Base-by-base conservation (phyloP, 768 basidiomycete species). In the Crassisporium funariophilum region DNA sequence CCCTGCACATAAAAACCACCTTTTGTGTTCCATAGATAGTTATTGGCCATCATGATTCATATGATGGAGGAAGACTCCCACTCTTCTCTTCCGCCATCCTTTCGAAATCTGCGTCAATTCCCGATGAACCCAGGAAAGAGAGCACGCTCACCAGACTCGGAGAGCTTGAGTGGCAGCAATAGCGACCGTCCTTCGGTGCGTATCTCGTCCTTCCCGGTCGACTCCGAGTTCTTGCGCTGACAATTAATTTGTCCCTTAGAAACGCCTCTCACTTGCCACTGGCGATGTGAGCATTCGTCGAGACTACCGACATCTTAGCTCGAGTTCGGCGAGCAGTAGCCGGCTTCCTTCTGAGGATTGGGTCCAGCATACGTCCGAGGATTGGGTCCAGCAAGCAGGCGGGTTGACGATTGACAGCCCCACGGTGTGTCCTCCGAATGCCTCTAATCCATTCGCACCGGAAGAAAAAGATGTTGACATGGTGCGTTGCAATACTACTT, bases 311-410 rank as follows among this genome's bases (percentile, higher is more conserved):
- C 50, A 49, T n/a, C 37, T 54, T 19, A 54, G 50, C 31, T 29
- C 35, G 16, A 53, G 49, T 42, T 60, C 76, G 44, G 57, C 68
- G 35, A 60, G 51, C 58, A 70, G 66, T 54, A 72, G 75, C 55
- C 63, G 73, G 20, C 67, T 73, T 33, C 63, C 68, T 13, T 75
- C 79, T 7, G 88, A 88, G 47, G 87, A 90, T 58, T 91, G 86
- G 88, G 87, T 90, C 9, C 71, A 74, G 47, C 85, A 83, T 58
- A 78, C 88, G 4, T 75, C 79, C 44, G 83, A 77, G 37, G n/a
- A n/a, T n/a, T 91, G 86, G 88, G 87, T 90, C 9, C 71, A 74
- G 47, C 85, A 83, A 58, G 78, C 88, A 4, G 75, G 79, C 44
- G 83, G 77, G 37, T 73, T 90, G 50, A 74, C 77, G n/a, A 84